Base-by-base conservation (phyloP, 208 protist species). In the Leishmania tarentolae region DNA sequence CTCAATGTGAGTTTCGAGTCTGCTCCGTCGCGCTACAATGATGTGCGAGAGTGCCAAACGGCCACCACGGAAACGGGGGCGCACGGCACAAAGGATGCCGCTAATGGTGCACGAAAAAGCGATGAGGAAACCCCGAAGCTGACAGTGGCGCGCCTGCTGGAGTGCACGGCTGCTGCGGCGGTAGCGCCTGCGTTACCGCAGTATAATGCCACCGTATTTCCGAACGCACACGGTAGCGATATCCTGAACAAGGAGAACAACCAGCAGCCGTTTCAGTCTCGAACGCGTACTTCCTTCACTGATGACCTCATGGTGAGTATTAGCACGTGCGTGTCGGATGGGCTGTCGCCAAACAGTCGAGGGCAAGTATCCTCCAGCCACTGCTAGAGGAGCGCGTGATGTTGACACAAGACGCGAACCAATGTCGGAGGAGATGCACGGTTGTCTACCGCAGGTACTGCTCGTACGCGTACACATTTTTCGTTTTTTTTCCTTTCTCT, bases 251-350 rank as follows among this genome's bases (percentile, higher is more conserved):
- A 80, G 69, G 81, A 84, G 40, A 84, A 50, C 47, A n/a, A 17
- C 28, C 76, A 73, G 28, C 75, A 63, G 3, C 59, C 1, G 46
- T 17, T 24, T 24, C 82, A 76, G 65, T 70, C 37, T 24, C 82
- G 82, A n/a, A 44, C 47, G 72, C 82, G 82, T 17, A 79, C 28
- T n/a, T 79, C 78, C 37, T 24, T 82, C 63, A 59, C 72, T 15
- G 82, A 86, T 56, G 82, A 86, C 47, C 59, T 86, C 52, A 82
- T 71, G 31, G 82, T 86, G 47, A 86, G 82, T 56, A 69, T 69
- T 40, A 86, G 82, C 68, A 86, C 82, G 0, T 28, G 61, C 9
- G 53, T 82, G 0, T 86, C 82, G 3, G 82, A 86, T 46, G 75
- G 66, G 40, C 74, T 59, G 47, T 71, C 76, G 8, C 73, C 47